Conservation (phyloP, 1,284 basidiomycete species). For the Erythrobasidium hasegawianum region DNA sequence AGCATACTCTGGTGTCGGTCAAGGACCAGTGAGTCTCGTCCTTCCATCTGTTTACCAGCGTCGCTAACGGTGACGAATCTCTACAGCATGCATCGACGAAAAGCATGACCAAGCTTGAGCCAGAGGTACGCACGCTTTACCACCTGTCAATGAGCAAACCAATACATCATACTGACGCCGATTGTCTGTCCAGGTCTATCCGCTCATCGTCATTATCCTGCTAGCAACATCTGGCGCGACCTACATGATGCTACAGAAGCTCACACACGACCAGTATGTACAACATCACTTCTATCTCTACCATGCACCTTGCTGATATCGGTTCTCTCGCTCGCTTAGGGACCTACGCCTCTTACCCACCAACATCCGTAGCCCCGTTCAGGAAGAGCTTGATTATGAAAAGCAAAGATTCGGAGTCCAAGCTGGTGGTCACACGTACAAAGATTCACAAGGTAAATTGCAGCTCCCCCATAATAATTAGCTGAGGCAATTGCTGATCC, state of each 20-base stretch:
- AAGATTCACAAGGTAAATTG: conserved; percentile 21
- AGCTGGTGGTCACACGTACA: conserved; percentile 31
- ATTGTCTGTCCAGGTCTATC: conserved; percentile 11
- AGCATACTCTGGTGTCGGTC: conserved; percentile 6
- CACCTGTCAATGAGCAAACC: too few relatives aligned
- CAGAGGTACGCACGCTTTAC: conserved; percentile 23
- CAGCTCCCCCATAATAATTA: background rate
- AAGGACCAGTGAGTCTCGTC: conserved; percentile 10
- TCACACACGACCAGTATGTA: conserved; percentile 9
- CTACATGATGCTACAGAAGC: conserved; percentile 29
- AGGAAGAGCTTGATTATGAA: conserved; percentile 18
- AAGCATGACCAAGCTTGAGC: conserved; percentile 26
- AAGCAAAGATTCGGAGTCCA: conserved; percentile 25
- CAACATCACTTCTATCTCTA: background rate
- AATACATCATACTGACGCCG: background rate
- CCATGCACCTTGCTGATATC: background rate
- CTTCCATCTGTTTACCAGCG: background rate
- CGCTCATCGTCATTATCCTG: conserved; percentile 16
- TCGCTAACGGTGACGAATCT: background rate
- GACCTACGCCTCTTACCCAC: conserved; percentile 23
- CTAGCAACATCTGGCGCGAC: conserved; percentile 16
- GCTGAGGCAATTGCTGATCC: background rate
- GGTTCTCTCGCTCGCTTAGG: background rate
- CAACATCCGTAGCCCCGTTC: conserved; percentile 4
- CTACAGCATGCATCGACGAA: conserved; percentile 14